These are phyloP conservation scores for Melampsora larici-populina DNA, from an alignment of 1,284 basidiomycete genomes.

Conservation along the genomic window DNA sequence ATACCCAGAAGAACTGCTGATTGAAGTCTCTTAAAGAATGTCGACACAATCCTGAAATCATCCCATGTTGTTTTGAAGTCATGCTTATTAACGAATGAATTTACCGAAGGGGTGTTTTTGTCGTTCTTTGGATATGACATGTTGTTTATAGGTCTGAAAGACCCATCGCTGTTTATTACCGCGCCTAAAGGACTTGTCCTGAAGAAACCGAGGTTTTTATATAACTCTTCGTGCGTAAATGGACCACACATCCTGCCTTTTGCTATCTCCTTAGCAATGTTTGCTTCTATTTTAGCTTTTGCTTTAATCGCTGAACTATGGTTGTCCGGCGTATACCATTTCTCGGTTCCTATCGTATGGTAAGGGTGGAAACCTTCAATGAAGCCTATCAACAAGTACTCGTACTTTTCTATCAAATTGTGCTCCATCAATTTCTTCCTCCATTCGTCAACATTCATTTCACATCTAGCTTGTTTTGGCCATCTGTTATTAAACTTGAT, in stretches of 20 bases:
- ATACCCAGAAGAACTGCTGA: neutral
- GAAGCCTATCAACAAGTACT: no score
- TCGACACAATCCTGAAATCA: slow-evolving; percentile 14
- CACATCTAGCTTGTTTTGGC: no score
- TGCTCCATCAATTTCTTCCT: no score
- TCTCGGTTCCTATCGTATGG: no score
- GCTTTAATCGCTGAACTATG: neutral
- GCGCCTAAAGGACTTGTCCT: no score
- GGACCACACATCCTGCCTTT: neutral
- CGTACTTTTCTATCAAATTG: no score
- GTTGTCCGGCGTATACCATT: neutral
- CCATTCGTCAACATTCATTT: no score
- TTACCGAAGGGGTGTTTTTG: neutral
- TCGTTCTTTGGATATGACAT: neutral
- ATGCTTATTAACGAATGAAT: slow-evolving; percentile 6
- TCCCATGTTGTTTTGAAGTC: no score
- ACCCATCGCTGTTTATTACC: slow-evolving; percentile 1
- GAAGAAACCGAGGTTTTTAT: no score
- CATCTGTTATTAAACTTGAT: no score
- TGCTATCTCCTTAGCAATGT: neutral
- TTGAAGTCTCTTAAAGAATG: neutral
- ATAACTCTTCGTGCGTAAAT: no score
- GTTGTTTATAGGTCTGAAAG: slow-evolving; percentile 8
- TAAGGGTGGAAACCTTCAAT: no score
- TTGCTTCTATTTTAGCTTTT: neutral